Evolutionary conservation across 1,284 basidiomycete species (phyloP), one percentile per base, ranked within the genome.

Genomic region (Tilletia walkeri): DNA sequence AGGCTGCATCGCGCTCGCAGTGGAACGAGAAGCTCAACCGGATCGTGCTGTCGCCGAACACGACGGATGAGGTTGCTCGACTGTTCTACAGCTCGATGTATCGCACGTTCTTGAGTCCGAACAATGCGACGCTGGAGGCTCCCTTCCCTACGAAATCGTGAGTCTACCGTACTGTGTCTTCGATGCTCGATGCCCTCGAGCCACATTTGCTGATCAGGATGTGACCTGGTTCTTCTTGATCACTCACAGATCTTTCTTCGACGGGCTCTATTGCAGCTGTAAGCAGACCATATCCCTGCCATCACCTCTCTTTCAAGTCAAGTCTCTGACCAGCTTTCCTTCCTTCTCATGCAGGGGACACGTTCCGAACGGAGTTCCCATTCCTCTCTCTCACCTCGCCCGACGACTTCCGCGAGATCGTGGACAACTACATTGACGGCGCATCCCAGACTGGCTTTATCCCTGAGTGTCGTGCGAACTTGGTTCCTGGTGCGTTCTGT

Each of bases 11-110:
- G 68, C 36, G 74, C 20, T 67, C 70, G 6, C 36, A 61, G 20
- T 81, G 79, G 79, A 79, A 81, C 67, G 75, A 76, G 12, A 78
- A 79, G 73, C 73, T 81, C 12, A 68, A 74, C 49, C 70, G 77
- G 4, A 73, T 80, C 65, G 74, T 77, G 61, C 71, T 81, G 41
- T 61, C 39, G 59, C 59, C 73, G 12, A 69, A 73, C 0, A 78
- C 78, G n/a, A 71, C 77, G n/a, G 70, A 73, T 45, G 72, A 73
- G 53, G 53, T 81, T 50, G 68, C 67, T 16, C 45, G 73, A 30
- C 69, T 80, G 20, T 77, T 80, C 71, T 81, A 81, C 69, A 75
- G 76, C 30, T 74, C 71, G 14, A 73, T 80, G 54, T 81, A 81
- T 72, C 70, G 79, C n/a, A 70, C 73, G 24, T 81, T 80, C 70